Conservation (phyloP, 2,329 filamentous ascomycete species). For the Geosmithia putterillii region DNA sequence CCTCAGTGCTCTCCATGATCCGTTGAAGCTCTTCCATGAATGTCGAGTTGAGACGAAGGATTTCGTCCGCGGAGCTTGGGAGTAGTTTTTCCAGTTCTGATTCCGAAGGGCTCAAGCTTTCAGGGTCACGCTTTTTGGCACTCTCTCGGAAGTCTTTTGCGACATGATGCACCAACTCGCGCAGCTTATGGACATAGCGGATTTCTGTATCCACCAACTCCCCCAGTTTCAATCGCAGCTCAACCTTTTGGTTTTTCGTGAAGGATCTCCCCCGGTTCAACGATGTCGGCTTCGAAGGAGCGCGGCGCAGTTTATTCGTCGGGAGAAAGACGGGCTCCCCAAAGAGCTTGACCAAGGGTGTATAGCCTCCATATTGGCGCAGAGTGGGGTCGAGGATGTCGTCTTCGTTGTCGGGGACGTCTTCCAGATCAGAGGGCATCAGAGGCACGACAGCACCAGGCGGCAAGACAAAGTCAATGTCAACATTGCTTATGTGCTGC, state of each 20-base stretch:
- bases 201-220: slow-evolving; percentile 91
- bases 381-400: slow-evolving; percentile 52
- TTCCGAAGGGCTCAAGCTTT: slow-evolving; percentile 59
- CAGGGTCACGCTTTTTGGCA: slow-evolving; percentile 42
- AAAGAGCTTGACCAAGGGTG: slow-evolving; percentile 62
- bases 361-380: slow-evolving; percentile 66
- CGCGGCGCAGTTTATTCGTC: slow-evolving; percentile 70
- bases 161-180: slow-evolving; percentile 70
- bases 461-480: slow-evolving; percentile 78
- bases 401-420: slow-evolving; percentile 49
- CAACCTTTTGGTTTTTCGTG: slow-evolving; percentile 68
- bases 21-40: slow-evolving; percentile 69
- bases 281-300: slow-evolving; percentile 75
- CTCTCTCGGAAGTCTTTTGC: slow-evolving; percentile 68
- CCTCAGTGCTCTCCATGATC: slow-evolving; percentile 73
- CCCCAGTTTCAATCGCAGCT: slow-evolving; percentile 74
- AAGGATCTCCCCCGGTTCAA: slow-evolving; percentile 70
- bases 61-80: slow-evolving; percentile 65
- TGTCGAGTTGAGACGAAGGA: slow-evolving; percentile 67
- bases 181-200: slow-evolving; percentile 80
- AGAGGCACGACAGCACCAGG: slow-evolving; percentile 60
- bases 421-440: slow-evolving; percentile 45
- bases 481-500: slow-evolving; percentile 72
- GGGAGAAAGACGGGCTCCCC: slow-evolving; percentile 80
- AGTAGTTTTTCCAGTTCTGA: slow-evolving; percentile 68